Conservation (phyloP, 495 filamentous ascomycete genomes). For the Glonium stellatum region DNA sequence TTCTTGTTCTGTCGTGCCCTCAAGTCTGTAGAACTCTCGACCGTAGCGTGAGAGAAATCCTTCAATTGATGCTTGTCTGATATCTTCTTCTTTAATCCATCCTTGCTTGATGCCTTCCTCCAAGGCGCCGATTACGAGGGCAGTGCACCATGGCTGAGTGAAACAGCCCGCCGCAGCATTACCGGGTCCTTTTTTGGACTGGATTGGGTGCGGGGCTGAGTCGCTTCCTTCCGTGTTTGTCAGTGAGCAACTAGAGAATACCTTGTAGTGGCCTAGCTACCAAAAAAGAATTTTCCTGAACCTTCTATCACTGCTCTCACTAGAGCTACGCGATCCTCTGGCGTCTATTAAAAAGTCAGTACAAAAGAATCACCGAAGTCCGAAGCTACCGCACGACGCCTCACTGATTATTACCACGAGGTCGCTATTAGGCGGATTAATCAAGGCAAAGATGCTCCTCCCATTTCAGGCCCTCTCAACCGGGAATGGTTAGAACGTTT, state of each 20-base stretch:
- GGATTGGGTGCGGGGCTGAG: slow-evolving; percentile 68
- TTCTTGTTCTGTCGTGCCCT: slow-evolving; percentile 40
- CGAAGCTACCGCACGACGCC: no score
- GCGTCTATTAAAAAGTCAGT: slow-evolving; percentile 29
- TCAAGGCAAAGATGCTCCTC: no score
- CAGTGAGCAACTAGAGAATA: not conserved
- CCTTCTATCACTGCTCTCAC: slow-evolving; percentile 60
- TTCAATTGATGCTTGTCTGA: slow-evolving; percentile 63
- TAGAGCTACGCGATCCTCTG: slow-evolving; percentile 68
- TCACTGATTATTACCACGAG: no score
- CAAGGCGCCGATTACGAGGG: slow-evolving; percentile 65
- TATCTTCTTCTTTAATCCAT: slow-evolving; percentile 55
- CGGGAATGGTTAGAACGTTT: no score
- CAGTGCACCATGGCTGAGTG: slow-evolving; percentile 80
- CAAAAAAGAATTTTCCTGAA: slow-evolving; percentile 75
- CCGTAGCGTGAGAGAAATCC: slow-evolving; percentile 73
- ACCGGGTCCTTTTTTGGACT: slow-evolving; percentile 56
- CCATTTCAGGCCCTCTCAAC: no score
- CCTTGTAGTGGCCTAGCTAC: slow-evolving; percentile 1
- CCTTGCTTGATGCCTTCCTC: slow-evolving; percentile 61
- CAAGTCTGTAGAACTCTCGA: slow-evolving; percentile 61
- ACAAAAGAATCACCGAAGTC: no score
- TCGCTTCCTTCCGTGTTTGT: slow-evolving; percentile 44
- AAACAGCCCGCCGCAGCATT: slow-evolving; percentile 80
- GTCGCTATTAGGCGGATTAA: no score